A percentile compares a stretch with the other conserved stretches of the same genome.
Conservation (phyloP, 495 filamentous ascomycete species). For the Podospora pseudoanserina region DNA sequence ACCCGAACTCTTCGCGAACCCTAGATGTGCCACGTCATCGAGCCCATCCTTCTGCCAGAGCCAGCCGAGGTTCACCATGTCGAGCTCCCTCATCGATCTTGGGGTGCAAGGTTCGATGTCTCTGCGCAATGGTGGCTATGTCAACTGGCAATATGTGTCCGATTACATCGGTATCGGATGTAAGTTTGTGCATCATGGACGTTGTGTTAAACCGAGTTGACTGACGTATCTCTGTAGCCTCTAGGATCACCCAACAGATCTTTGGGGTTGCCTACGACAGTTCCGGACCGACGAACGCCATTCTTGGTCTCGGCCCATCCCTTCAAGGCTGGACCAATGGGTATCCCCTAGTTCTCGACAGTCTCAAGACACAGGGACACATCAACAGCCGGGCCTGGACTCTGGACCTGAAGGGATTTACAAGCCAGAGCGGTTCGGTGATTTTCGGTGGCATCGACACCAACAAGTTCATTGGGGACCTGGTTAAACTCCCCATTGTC, state of each 20-base stretch:
- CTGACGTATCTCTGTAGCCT: conserved; percentile 14
- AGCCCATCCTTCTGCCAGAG: conserved; percentile 26
- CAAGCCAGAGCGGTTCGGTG: conserved; percentile 50
- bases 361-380: conserved; percentile 54
- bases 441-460: conserved; percentile 91
- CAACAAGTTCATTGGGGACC: conserved; percentile 69
- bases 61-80: conserved; percentile 33
- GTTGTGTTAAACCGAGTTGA: too few relatives aligned
- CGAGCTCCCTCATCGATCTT: conserved; percentile 21
- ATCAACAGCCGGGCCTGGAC: conserved; percentile 71
- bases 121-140: conserved; percentile 27
- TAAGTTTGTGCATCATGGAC: neutral
- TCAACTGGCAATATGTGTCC: conserved; percentile 25
- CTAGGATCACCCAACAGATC: conserved; percentile 35
- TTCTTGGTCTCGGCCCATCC: conserved; percentile 68
- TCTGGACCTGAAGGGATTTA: conserved; percentile 49
- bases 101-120: conserved; percentile 21
- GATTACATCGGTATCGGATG: conserved; percentile 31
- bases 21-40: conserved; percentile 18
- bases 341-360: conserved; percentile 64
- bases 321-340: conserved; percentile 40
- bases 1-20: conserved; percentile 40
- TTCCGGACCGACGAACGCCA: conserved; percentile 49
- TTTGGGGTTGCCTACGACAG: conserved; percentile 41
- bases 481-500: conserved; percentile 46